Conservation (phyloP, 2,329 filamentous ascomycete species). For the Aspergillus chevalieri region DNA sequence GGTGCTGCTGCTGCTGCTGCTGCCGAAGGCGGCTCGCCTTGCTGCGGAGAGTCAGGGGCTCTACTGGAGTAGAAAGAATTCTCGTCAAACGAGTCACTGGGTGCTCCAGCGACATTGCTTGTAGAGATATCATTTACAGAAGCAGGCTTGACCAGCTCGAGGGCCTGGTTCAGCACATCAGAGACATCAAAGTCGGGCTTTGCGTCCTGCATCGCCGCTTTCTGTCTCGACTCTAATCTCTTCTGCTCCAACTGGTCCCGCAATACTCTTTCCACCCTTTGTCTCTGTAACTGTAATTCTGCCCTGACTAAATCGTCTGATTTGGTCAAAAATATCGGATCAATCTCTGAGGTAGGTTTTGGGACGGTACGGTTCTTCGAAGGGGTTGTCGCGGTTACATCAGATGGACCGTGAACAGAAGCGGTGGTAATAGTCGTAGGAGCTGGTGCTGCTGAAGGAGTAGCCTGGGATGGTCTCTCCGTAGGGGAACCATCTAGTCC, state of each 20-base stretch:
- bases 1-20: constrained; percentile 22
- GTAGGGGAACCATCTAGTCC: constrained; percentile 13
- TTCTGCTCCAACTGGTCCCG: constrained; percentile 70
- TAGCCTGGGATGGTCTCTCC: constrained; percentile 11
- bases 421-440: constrained; percentile 13
- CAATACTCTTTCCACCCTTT: constrained; percentile 70
- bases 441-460: constrained; percentile 14
- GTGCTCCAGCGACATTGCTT: constrained; percentile 57
- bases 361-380: constrained; percentile 35
- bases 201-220: constrained; percentile 46
- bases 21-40: constrained; percentile 29
- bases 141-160: constrained; percentile 64
- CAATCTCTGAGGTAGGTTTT: constrained; percentile 60
- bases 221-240: constrained; percentile 44
- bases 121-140: constrained; percentile 49
- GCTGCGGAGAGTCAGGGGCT: constrained; percentile 66
- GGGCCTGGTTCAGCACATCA: constrained; percentile 65
- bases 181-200: constrained; percentile 63
- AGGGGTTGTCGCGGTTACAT: constrained; percentile 13
- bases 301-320: constrained; percentile 77
- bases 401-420: constrained; percentile 15
- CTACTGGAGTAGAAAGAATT: constrained; percentile 95
- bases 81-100: constrained; percentile 80
- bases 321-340: constrained; percentile 79
- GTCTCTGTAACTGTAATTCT: constrained; percentile 71